phyloP scores from a whole-genome alignment of 2,329 filamentous ascomycete species.

The Coniella lustricola region DNA sequence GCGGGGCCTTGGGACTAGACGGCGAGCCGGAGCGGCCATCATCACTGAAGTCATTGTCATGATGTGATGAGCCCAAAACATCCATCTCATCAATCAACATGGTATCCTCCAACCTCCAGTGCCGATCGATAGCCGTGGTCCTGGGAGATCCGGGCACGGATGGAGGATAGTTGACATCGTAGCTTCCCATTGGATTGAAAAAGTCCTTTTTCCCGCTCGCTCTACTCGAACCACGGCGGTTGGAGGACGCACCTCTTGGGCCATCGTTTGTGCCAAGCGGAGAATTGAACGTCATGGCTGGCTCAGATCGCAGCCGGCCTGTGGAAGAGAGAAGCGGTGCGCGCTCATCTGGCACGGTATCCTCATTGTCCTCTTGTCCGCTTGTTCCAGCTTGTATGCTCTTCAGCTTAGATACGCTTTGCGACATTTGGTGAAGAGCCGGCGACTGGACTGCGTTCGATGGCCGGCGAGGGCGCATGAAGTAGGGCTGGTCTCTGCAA shows the following conservation, averaged over 20 bases:
- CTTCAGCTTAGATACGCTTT: constrained; percentile 20
- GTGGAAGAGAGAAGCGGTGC: constrained; percentile 47
- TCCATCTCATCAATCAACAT: constrained; percentile 63
- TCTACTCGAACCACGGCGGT: constrained; percentile 41
- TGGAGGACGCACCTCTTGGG: constrained; percentile 26
- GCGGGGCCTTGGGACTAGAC: constrained; percentile 24
- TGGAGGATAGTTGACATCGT: constrained; percentile 62
- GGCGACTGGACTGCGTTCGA: constrained; percentile 38
- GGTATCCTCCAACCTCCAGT: constrained; percentile 58
- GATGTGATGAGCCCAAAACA: constrained; percentile 19
- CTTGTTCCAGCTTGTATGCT: constrained; percentile 29
- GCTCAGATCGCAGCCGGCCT: constrained; percentile 28
- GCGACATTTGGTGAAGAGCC: constrained; percentile 24
- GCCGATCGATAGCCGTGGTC: constrained; percentile 41
- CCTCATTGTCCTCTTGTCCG: constrained; percentile 42
- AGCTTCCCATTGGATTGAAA: constrained; percentile 26
- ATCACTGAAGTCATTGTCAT: constrained; percentile 12
- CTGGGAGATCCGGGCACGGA: constrained; percentile 58
- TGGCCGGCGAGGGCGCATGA: constrained; percentile 57
- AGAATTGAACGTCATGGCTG: constrained; percentile 17
- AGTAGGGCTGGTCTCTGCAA: constrained; percentile 48
- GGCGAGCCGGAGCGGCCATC: constrained; percentile 6
- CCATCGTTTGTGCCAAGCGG: constrained; percentile 39
- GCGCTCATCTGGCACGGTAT: constrained; percentile 39
- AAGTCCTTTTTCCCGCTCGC: constrained; percentile 42